Conservation (phyloP, 2,329 filamentous ascomycete genomes). For the Epicoccum sorghinum region DNA sequence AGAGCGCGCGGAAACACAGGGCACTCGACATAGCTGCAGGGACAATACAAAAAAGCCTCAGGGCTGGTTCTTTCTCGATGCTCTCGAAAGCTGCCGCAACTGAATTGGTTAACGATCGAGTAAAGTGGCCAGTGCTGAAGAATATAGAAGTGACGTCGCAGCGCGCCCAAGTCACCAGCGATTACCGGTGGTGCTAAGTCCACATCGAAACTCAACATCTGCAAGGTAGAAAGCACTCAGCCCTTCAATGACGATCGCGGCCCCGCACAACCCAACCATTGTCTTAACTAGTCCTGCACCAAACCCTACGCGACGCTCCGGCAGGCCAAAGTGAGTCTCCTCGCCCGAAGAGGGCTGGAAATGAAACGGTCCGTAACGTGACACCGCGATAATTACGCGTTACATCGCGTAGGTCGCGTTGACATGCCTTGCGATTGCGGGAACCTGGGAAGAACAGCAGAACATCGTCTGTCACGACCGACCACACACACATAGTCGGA, state of each 20-base stretch:
- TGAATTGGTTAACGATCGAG: too few relatives aligned
- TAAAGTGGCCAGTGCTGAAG: too few relatives aligned
- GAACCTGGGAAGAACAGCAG: not conserved
- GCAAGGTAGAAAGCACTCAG: not conserved
- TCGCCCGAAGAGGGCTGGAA: constrained; percentile 3
- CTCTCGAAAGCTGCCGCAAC: too few relatives aligned
- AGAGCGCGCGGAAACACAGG: too few relatives aligned
- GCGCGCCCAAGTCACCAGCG: too few relatives aligned
- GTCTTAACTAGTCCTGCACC: constrained; percentile 2
- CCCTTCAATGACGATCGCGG: constrained; percentile 6
- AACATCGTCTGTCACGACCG: too few relatives aligned
- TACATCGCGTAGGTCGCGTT: constrained; percentile 17
- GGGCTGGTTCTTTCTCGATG: too few relatives aligned
- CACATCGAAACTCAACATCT: constrained; percentile 5
- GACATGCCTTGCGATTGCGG: constrained; percentile 3
- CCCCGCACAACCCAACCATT: constrained; percentile 4
- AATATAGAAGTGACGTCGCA: too few relatives aligned
- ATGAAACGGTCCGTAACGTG: constrained; percentile 12
- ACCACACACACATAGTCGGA: too few relatives aligned
- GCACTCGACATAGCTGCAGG: too few relatives aligned
- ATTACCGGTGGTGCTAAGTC: not conserved
- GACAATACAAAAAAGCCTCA: too few relatives aligned
- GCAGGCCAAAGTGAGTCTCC: constrained; percentile 14
- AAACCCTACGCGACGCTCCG: constrained; percentile 7
- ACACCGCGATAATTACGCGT: constrained; percentile 17